A percentile compares a stretch with the other conserved stretches of the same genome.
These are phyloP conservation scores for Amaranthus cruentus DNA, from an alignment of 148 eudicot genomes.

Conservation along the genomic window DNA sequence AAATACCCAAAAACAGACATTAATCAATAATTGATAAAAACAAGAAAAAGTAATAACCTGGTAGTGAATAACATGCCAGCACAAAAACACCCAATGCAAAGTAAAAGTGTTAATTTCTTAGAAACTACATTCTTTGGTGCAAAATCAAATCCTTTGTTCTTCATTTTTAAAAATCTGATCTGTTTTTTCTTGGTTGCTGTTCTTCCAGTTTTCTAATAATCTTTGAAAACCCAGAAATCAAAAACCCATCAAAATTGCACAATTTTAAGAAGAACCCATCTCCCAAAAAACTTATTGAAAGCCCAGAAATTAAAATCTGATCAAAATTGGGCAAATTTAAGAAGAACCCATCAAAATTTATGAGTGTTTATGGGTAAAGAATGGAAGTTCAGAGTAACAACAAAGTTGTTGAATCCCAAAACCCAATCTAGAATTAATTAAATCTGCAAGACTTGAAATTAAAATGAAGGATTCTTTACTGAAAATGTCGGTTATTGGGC, in stretches of 20 bases:
- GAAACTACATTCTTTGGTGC: conserved; percentile 45
- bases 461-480: conserved; percentile 12
- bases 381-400: neutral
- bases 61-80: conserved; percentile 81
- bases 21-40: conserved; percentile 5
- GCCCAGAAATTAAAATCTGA: conserved; percentile 14
- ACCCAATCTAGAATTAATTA: neutral
- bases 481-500: conserved; percentile 29
- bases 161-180: conserved; percentile 22
- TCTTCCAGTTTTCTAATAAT: neutral
- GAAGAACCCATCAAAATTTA: conserved; percentile 20
- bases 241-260: conserved; percentile 8
- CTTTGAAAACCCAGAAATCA: conserved; percentile 5
- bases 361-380: neutral
- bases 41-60: conserved; percentile 37
- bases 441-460: neutral
- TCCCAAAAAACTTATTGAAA: no score
- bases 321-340: conserved; percentile 10
- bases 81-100: conserved; percentile 84
- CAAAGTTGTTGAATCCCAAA: conserved; percentile 10
- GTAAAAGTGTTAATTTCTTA: conserved; percentile 50
- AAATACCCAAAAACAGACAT: neutral
- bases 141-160: conserved; percentile 53
- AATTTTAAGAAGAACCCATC: conserved; percentile 23
- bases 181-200: conserved; percentile 22